Evolutionary conservation across 192 early-diverging fungal genomes (phyloP).

Genomic region (Coemansia sp.): DNA sequence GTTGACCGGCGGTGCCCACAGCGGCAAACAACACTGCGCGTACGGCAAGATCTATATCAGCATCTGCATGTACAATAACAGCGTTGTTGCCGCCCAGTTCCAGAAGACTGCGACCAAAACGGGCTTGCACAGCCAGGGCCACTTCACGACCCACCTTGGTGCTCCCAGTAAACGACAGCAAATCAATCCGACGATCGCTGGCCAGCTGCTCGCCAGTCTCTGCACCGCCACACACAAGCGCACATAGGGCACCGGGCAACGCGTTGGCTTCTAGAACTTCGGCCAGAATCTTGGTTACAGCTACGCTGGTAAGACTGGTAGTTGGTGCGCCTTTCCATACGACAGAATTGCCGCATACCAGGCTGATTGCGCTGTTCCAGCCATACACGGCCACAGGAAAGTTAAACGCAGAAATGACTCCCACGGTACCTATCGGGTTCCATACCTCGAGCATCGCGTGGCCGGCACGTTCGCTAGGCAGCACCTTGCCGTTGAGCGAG

Average conservation of each 20-base stretch:
- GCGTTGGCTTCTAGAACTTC: conserved; percentile 79
- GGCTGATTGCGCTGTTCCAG: conserved; percentile 89
- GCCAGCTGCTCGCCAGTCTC: conserved; percentile 82
- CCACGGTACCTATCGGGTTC: conserved; percentile 91
- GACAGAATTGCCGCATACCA: conserved; percentile 89
- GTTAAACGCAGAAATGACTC: conserved; percentile 94
- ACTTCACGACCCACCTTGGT: conserved; percentile 77
- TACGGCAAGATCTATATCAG: conserved; percentile 86
- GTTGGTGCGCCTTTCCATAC: conserved; percentile 88
- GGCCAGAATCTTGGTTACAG: conserved; percentile 84
- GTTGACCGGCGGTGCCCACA: conserved; percentile 93
- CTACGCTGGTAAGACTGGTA: conserved; percentile 80
- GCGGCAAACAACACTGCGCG: conserved; percentile 90
- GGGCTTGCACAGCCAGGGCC: conserved; percentile 75
- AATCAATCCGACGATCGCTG: conserved; percentile 67
- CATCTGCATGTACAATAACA: conserved; percentile 89
- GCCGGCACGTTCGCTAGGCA: conserved; percentile 88
- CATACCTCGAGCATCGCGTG: conserved; percentile 95
- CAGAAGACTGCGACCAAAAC: conserved; percentile 85
- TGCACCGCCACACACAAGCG: conserved; percentile 80
- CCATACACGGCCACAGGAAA: conserved; percentile 92
- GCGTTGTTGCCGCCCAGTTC: conserved; percentile 97
- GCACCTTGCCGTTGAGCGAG: conserved; percentile 75
- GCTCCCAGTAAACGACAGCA: conserved; percentile 91
- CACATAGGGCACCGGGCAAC: conserved; percentile 81